Conservation (phyloP, 1,139 yeast species). For the Geotrichum klebahnii region DNA sequence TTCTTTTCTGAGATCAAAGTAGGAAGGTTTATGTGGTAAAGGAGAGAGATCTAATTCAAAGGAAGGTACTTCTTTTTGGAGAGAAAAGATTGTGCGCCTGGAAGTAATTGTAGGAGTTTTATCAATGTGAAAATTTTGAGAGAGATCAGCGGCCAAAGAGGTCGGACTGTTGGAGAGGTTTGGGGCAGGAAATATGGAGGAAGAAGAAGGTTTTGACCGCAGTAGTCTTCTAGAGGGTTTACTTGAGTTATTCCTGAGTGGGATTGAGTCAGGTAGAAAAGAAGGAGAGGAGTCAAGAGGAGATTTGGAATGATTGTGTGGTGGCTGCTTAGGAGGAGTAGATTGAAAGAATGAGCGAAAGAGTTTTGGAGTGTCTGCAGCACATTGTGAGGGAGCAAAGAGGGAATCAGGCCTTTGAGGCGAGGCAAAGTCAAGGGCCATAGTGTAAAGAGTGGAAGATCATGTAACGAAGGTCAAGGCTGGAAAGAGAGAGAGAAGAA, state of each 20-base stretch:
- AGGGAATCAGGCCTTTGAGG: conserved; percentile 1
- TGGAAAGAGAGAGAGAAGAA: too few species aligned
- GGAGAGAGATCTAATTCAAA: conserved; percentile 20
- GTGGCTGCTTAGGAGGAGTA: conserved; percentile 1
- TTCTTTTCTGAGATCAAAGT: conserved; percentile 6
- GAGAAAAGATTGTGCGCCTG: conserved; percentile 7
- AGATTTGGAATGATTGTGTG: background rate
- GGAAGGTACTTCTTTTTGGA: conserved; percentile 7
- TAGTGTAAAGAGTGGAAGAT: background rate
- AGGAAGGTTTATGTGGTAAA: conserved; percentile 25
- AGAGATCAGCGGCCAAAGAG: too few species aligned
- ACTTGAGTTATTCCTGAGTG: background rate
- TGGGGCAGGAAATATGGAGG: conserved; percentile 12
- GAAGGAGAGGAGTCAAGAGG: background rate
- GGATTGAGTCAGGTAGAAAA: too few species aligned
- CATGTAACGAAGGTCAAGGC: background rate
- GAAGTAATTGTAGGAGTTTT: conserved; percentile 14
- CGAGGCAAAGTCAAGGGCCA: conserved; percentile 10
- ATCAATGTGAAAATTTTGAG: conserved; percentile 21
- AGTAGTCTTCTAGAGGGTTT: too few species aligned
- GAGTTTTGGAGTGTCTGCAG: conserved; percentile 2
- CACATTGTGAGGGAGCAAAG: too few species aligned
- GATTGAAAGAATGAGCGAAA: conserved; percentile 5
- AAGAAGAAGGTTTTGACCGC: background rate
- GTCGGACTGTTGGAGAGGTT: conserved; percentile 18